A percentile compares a stretch with the other conserved stretches of the same genome.
Conservation (phyloP, 305 asterid species). For the Solanum hybrid region DNA sequence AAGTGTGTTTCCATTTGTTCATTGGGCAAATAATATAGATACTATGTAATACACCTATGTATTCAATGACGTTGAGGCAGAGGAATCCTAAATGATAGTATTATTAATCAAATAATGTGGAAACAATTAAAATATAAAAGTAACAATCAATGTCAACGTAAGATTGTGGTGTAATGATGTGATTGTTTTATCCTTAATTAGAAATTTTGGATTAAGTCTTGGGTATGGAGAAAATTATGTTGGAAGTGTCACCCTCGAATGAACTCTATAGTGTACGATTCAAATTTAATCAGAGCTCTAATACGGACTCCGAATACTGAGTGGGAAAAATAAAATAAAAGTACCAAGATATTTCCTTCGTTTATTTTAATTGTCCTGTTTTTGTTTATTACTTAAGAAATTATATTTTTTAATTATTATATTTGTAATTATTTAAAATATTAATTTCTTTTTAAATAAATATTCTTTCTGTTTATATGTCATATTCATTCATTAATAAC, state of each 20-base stretch:
- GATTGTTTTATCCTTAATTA: too few relatives aligned
- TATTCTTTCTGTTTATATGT: background rate
- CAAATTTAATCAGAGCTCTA: too few relatives aligned
- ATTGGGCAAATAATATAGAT: background rate
- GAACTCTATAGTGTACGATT: too few relatives aligned
- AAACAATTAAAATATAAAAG: background rate
- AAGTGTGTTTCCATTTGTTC: background rate
- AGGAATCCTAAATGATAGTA: background rate
- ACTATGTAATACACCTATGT: background rate
- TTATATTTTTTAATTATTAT: background rate
- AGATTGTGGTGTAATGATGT: background rate
- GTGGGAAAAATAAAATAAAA: too few relatives aligned
- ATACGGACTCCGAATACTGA: accelerated
- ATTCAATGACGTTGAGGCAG: background rate
- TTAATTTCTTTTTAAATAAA: background rate
- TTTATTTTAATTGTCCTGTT: background rate
- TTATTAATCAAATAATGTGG: too few relatives aligned
- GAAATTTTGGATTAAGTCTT: accelerated
- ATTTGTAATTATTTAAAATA: background rate
- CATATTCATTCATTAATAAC: background rate
- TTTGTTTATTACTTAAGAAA: background rate
- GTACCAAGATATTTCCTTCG: background rate
- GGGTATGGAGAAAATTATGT: too few relatives aligned
- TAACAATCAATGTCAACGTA: background rate
- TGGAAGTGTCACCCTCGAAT: accelerated